Conservation (phyloP, 176 grass and related monocot genomes). For the Alloteropsis semialata region DNA sequence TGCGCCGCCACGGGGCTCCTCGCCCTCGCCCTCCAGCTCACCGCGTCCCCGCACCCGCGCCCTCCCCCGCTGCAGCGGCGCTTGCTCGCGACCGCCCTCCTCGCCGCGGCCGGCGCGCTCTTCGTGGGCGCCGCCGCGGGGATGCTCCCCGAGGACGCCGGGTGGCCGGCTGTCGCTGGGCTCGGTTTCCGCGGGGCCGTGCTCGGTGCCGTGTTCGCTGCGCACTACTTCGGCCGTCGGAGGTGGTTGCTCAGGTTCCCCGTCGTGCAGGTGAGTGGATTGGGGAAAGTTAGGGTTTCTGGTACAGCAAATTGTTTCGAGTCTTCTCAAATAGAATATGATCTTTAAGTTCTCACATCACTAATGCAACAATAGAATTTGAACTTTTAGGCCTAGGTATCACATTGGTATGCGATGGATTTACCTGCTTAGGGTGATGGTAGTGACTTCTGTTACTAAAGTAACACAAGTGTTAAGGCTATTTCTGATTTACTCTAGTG, state of each 20-base stretch:
- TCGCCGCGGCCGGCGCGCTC: conserved; percentile 36
- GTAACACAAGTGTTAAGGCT: background rate
- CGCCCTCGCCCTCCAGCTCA: conserved; percentile 61
- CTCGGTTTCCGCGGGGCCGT: conserved; percentile 49
- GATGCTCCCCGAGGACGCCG: conserved; percentile 32
- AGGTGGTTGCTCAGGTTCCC: conserved; percentile 60
- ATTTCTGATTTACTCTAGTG: background rate
- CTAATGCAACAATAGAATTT: background rate
- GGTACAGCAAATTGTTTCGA: background rate
- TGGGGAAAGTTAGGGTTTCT: conserved; percentile 38
- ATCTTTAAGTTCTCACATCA: background rate
- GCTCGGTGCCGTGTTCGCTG: conserved; percentile 43
- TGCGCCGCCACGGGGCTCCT: conserved; percentile 46
- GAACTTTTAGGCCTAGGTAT: background rate
- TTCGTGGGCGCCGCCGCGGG: conserved; percentile 24
- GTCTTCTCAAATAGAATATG: background rate
- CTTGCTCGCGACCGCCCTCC: conserved; percentile 32
- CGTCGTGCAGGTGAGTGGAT: conserved; percentile 49
- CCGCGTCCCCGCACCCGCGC: conserved; percentile 43
- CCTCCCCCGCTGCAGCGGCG: conserved; percentile 26
- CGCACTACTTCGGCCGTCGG: conserved; percentile 41
- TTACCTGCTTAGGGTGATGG: conserved; percentile 4
- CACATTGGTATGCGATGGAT: background rate
- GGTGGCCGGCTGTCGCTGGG: conserved; percentile 31
- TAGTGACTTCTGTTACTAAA: background rate